phyloP scores from a whole-genome alignment of 306 rosid genomes.

The Sechiopsis laciniata region DNA sequence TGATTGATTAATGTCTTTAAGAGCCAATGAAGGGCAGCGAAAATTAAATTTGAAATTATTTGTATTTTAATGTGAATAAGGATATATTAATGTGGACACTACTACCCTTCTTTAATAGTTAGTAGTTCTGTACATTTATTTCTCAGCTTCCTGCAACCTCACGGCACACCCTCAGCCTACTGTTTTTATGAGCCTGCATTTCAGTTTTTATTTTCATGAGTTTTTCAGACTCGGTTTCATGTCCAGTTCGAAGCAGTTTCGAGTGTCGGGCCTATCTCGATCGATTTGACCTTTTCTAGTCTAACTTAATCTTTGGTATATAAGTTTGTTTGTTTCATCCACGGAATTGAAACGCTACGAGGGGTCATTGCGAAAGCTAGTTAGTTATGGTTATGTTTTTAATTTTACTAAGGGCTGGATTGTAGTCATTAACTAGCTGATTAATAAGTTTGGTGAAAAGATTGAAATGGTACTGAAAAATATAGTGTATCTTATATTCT shows the following conservation, averaged over 20 bases:
- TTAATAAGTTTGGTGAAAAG: neutral
- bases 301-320: neutral
- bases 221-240: neutral
- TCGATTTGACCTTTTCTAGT: too few relatives aligned
- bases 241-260: neutral
- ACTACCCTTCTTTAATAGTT: neutral
- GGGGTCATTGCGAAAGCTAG: neutral
- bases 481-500: too few relatives aligned
- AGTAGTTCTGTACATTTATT: neutral
- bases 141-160: slow-evolving; percentile 11
- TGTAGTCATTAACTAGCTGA: neutral
- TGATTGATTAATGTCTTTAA: neutral
- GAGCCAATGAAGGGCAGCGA: neutral
- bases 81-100: neutral
- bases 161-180: neutral
- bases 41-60: neutral
- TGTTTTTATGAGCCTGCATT: neutral
- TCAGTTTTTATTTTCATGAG: neutral
- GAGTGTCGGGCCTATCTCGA: neutral
- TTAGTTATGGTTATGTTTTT: too few relatives aligned
- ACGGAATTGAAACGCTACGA: neutral
- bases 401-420: neutral
- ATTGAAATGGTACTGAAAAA: neutral
- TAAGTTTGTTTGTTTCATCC: neutral
- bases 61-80: neutral